These are phyloP conservation scores for Paramecium caudatum DNA, from an alignment of 73 alveolate species.

Conservation along the genomic window DNA sequence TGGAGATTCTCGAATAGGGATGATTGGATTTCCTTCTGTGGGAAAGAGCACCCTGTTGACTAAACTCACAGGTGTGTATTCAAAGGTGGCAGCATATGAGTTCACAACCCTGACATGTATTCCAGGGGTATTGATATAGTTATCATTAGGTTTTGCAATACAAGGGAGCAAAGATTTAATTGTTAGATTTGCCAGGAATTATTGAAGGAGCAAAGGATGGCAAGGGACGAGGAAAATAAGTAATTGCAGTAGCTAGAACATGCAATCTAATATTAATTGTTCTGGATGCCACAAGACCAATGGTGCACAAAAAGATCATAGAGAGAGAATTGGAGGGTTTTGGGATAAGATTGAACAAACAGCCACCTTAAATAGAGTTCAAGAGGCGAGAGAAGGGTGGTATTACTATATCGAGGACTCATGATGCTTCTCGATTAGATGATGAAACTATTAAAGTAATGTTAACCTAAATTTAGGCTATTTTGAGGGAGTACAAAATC, in stretches of 20 bases:
- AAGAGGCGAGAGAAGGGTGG: slow-evolving; percentile 98
- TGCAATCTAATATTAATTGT: slow-evolving; percentile 98
- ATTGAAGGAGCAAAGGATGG: slow-evolving; percentile 99
- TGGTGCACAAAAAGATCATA: slow-evolving; percentile 96
- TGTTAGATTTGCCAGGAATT: slow-evolving; percentile 99
- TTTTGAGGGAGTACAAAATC: slow-evolving; percentile 93
- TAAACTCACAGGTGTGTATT: slow-evolving; percentile 89
- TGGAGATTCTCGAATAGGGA: slow-evolving; percentile 99
- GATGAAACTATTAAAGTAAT: slow-evolving; percentile 92
- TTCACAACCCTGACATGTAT: slow-evolving; percentile 99
- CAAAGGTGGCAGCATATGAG: slow-evolving; percentile 99
- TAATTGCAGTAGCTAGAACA: slow-evolving; percentile 99
- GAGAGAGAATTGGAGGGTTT: slow-evolving; percentile 99
- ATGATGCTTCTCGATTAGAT: slow-evolving; percentile 85
- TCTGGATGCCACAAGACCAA: slow-evolving; percentile 98
- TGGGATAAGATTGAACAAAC: slow-evolving; percentile 96
- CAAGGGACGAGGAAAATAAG: slow-evolving; percentile 99
- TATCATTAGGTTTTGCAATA: slow-evolving; percentile 67
- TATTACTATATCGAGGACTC: slow-evolving; percentile 85
- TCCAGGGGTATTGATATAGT: slow-evolving; percentile 95
- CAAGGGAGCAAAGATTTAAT: slow-evolving; percentile 98
- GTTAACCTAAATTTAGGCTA: not conserved
- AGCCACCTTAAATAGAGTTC: slow-evolving; percentile 95
- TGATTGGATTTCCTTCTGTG: slow-evolving; percentile 99
- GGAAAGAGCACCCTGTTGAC: slow-evolving; percentile 96